Base-by-base conservation (phyloP, 108 stramenopile species). In the Fragilaria crotonensis region DNA sequence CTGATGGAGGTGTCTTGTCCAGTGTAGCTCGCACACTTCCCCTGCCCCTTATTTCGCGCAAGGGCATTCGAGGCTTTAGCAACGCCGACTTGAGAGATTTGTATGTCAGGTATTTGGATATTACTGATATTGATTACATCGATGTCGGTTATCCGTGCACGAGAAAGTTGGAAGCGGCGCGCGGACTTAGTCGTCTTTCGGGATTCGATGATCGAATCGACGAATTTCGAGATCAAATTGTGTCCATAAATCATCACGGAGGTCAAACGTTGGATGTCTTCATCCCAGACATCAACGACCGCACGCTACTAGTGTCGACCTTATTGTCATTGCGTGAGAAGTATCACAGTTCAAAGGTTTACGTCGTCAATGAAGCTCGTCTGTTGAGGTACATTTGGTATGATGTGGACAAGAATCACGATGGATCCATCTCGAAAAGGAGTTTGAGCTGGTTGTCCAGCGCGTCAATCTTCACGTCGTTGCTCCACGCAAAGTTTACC, bases 371-470 rank as follows among this genome's bases (percentile, higher is more conserved):
- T 29, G 85, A 84, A 52, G 70, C 58, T 28, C 54, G 76, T 21
- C 51, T 91, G 50, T 52, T 91, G 57, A 54, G 90, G n/a, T 87
- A 91, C 51, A 71, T 80, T 30, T 87, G 84, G 78, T 83, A 77
- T 55, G 85, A 85, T 63, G 60, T 78, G n/a, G 86, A 91, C 68
- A 45, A 48, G 58, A 63, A 80, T 54, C 57, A 66, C 26, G 67
- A 64, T 28, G 80, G 74, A 3, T 48, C 21, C 18, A 65, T 91
- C 32, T 48, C 25, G 31, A 59, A 33, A 33, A 60, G 33, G 90
- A 83, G 58, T 88, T 88, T 33, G 9, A 47, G 9, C 64, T 64
- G 17, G 59, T 87, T 23, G 69, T 81, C 26, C 22, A 66, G 20
- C 66, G 86, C 45, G 80, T 92, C 68, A 92, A 87, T 66, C 52